phyloP scores from a whole-genome alignment of 1,139 yeast species.

The Pichia kudriavzevii region DNA sequence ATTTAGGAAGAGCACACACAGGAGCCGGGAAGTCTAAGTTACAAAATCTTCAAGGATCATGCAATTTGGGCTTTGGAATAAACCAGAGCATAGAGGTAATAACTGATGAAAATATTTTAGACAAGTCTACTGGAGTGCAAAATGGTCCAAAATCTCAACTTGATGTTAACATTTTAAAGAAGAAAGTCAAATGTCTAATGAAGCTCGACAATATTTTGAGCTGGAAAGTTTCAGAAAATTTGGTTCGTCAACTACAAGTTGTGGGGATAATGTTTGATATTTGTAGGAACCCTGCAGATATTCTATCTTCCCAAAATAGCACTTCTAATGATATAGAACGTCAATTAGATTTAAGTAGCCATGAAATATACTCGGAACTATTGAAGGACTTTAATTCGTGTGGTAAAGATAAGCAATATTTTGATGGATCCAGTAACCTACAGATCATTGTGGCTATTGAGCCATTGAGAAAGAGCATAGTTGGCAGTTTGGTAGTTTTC shows the following conservation, averaged over 20 bases:
- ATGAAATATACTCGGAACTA: slow-evolving; percentile 33
- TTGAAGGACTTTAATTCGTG: slow-evolving; percentile 6
- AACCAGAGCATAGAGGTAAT: too few relatives aligned
- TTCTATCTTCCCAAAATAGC: slow-evolving; percentile 27
- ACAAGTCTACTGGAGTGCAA: too few relatives aligned
- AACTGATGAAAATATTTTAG: too few relatives aligned
- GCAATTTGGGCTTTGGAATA: too few relatives aligned
- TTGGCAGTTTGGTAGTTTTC: slow-evolving; percentile 53
- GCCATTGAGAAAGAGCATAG: slow-evolving; percentile 47
- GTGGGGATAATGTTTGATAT: slow-evolving; percentile 56
- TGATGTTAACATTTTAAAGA: too few relatives aligned
- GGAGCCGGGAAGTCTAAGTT: too few relatives aligned
- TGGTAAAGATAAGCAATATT: slow-evolving; percentile 14
- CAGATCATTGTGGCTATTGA: slow-evolving; percentile 52
- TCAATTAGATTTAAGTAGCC: too few relatives aligned
- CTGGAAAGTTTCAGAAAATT: slow-evolving; percentile 52
- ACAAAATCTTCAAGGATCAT: too few relatives aligned
- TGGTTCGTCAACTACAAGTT: slow-evolving; percentile 49
- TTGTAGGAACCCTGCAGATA: slow-evolving; percentile 37
- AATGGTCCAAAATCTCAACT: too few relatives aligned
- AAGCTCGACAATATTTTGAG: slow-evolving; percentile 31
- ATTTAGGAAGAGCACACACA: too few relatives aligned
- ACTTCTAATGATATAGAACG: neutral
- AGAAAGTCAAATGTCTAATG: slow-evolving; percentile 32
- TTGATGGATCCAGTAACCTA: slow-evolving; percentile 14